Evolutionary conservation across 176 grass and related monocot genomes (phyloP).

Genomic region (Oryza officinalis): DNA sequence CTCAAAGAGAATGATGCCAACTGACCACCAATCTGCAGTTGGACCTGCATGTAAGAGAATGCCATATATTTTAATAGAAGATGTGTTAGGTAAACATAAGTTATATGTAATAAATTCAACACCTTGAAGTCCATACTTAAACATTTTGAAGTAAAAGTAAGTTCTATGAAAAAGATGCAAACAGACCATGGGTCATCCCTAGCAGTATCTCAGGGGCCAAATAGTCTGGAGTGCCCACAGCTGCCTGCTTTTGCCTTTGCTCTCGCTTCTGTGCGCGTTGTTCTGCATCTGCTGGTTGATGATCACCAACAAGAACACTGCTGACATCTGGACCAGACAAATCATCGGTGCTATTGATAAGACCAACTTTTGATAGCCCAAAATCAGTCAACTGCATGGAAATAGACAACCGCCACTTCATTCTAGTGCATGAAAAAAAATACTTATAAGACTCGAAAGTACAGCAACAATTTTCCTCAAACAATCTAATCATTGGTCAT

Average conservation of each 20-base stretch:
- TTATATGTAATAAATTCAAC: neutral
- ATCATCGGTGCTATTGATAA: conserved; percentile 99
- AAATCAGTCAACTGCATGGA: conserved; percentile 81
- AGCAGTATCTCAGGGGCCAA: conserved; percentile 94
- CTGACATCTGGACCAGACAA: conserved; percentile 93
- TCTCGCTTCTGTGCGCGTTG: conserved; percentile 71
- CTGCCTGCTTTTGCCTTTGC: conserved; percentile 82
- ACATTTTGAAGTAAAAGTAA: conserved; percentile 5
- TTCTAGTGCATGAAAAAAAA: neutral
- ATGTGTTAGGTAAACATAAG: neutral
- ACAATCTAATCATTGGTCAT: neutral
- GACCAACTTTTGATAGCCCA: conserved; percentile 92
- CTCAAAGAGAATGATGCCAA: conserved; percentile 97
- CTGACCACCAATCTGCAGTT: conserved; percentile 98
- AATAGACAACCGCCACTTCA: neutral
- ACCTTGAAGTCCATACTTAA: neutral
- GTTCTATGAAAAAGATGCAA: neutral
- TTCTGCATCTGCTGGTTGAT: conserved; percentile 48
- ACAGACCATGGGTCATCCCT: conserved; percentile 85
- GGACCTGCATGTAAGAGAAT: conserved; percentile 49
- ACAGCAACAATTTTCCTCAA: neutral
- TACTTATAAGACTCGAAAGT: neutral
- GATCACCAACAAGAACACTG: conserved; percentile 63
- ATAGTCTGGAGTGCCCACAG: conserved; percentile 97
- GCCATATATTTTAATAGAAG: conserved; percentile 12